Evolutionary conservation across 306 rosid species (phyloP).

Genomic region (Hylodesmum podocarpum): DNA sequence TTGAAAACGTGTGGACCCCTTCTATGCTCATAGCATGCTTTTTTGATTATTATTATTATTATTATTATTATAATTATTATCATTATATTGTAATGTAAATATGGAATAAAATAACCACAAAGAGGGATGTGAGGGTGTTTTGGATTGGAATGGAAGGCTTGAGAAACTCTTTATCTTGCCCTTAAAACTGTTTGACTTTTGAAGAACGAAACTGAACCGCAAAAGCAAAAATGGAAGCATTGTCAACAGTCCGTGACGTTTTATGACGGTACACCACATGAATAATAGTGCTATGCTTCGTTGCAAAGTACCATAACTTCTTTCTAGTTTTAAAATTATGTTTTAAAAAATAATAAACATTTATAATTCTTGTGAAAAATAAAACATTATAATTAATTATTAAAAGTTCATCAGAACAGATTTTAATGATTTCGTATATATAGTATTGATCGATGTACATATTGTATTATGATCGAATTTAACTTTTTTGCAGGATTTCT

Average conservation of each 20-base stretch:
- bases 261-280: conserved; percentile 25
- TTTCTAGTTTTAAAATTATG: not conserved
- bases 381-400: no score
- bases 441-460: no score
- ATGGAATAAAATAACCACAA: not conserved
- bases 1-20: conserved; percentile 56
- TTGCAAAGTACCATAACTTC: not conserved
- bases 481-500: no score
- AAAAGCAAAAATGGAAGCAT: conserved; percentile 41
- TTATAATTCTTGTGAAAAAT: no score
- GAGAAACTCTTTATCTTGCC: conserved; percentile 28
- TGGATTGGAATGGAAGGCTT: conserved; percentile 50
- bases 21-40: not conserved
- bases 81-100: not conserved
- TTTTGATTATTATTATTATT: not conserved
- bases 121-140: conserved; percentile 6
- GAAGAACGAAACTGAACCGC: conserved; percentile 40
- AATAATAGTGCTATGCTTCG: not conserved
- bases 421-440: no score
- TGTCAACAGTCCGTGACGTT: conserved; percentile 35
- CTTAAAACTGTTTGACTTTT: conserved; percentile 47
- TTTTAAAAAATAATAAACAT: not conserved
- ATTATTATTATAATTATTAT: not conserved
- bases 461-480: no score
- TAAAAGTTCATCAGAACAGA: no score